A percentile compares a stretch with the other conserved stretches of the same genome.
Conservation (phyloP, 345 rosid genomes). For the Corchorus capsularis region DNA sequence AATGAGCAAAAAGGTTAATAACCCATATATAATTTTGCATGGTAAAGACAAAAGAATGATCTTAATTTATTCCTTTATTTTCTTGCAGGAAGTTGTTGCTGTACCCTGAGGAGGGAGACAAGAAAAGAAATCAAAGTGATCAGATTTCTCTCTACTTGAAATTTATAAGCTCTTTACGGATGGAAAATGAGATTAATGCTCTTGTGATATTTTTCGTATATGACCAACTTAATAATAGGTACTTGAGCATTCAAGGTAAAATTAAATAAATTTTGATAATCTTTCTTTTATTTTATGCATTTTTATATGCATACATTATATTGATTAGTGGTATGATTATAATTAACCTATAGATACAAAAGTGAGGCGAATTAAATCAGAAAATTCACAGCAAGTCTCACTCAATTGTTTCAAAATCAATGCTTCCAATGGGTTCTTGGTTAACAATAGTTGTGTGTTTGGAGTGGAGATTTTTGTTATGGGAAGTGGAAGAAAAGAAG, state of each 20-base stretch:
- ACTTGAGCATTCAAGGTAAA: slow-evolving; percentile 8
- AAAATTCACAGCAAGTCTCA: not conserved
- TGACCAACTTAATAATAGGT: not conserved
- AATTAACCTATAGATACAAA: not conserved
- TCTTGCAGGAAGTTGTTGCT: not conserved
- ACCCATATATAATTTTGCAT: no score
- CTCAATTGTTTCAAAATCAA: not conserved
- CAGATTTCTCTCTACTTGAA: not conserved
- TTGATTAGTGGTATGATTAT: not conserved
- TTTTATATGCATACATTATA: not conserved
- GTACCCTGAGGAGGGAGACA: not conserved
- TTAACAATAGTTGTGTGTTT: not conserved
- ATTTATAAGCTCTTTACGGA: not conserved
- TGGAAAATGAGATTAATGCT: not conserved
- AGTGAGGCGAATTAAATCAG: not conserved
- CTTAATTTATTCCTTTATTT: not conserved
- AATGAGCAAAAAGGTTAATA: no score
- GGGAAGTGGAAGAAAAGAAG: not conserved
- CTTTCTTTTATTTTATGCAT: not conserved
- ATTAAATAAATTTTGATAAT: not conserved
- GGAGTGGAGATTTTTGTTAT: slow-evolving; percentile 10
- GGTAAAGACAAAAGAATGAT: no score
- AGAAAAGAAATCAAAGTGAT: no score
- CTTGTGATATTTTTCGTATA: not conserved
- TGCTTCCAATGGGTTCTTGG: not conserved